Base-by-base conservation (phyloP, 2,329 filamentous ascomycete genomes). In the Sphaerulina musiva region DNA sequence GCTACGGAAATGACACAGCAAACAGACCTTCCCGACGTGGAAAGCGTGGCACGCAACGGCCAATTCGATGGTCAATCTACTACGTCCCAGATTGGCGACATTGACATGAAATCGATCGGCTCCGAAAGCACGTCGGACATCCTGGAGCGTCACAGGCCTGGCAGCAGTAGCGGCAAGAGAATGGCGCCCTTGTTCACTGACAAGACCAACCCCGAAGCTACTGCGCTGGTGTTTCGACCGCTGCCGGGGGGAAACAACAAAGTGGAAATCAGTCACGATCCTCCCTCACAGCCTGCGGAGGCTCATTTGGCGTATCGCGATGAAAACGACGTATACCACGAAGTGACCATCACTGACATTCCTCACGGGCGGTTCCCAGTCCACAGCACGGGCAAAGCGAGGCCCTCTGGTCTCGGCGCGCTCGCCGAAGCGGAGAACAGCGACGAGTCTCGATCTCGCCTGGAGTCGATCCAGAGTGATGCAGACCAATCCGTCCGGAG, bases 181-280 rank as follows among this genome's bases (percentile, higher is more conserved):
- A 50, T 31, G 39, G 48, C 47, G 7, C n/a, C 53, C 20, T 26
- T 53, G 45, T 56, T 53, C 26, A 29, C 51, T n/a, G 51, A 36
- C 39, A 47, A 46, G 43, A 46, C 29, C 12, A 43, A 46, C 3
- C 31, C 49, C 12, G 54, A 56, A 12, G 46, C 48, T 20, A 56
- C 54, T n/a, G 54, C 54, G 17, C 49, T 56, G 4, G 46, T 52
- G 5, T 56, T 52, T 29, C 54, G 54, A n/a, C 54, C 54, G 6
- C 49, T 49, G 17, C 46, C 45, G 4, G 49, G 54, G 3, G 47
- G 42, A 14, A 34, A 29, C 26, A 60, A 55, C 17, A 58, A 55
- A 20, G 53, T 58, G 12, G 55, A 60, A 45, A 60, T 62, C 45
- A 54, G 51, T 42, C 59, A 62, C 38, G 56, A 60, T 17, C 59